A percentile compares a stretch with the other conserved stretches of the same genome.
Conservation (phyloP, 352 stramenopile species). For the Pythium oligandrum region DNA sequence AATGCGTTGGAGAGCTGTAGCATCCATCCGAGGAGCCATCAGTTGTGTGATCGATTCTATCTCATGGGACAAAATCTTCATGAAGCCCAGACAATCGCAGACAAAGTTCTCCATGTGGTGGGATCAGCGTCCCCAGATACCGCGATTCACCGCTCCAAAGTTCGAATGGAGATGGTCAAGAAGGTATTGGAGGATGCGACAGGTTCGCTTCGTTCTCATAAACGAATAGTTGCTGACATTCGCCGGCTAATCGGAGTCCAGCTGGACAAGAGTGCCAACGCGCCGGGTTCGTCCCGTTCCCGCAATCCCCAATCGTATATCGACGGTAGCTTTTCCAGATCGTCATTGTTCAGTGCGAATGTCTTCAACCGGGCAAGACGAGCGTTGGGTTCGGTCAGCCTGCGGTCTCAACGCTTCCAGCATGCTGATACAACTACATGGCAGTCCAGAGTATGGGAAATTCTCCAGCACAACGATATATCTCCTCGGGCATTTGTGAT, state of each 20-base stretch:
- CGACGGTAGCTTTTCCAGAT: constrained; percentile 10
- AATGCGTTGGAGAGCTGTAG: constrained; percentile 23
- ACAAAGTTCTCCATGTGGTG: constrained; percentile 13
- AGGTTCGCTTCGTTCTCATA: constrained; percentile 32
- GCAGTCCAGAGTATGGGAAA: constrained; percentile 32
- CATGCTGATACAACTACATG: constrained; percentile 24
- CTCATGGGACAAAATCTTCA: constrained; percentile 23
- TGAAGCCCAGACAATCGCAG: background rate
- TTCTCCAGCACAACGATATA: constrained; percentile 38
- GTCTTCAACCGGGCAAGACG: constrained; percentile 25
- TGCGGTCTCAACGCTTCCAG: constrained; percentile 15
- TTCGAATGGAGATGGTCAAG: constrained; percentile 25
- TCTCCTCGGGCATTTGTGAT: constrained; percentile 17
- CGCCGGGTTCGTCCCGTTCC: background rate
- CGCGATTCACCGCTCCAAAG: constrained; percentile 22
- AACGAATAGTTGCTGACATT: constrained; percentile 28
- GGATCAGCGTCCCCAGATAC: constrained; percentile 1
- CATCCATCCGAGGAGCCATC: constrained; percentile 19
- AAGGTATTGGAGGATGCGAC: constrained; percentile 28
- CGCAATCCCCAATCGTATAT: constrained; percentile 3
- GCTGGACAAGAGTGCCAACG: constrained; percentile 1
- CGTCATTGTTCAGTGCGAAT: constrained; percentile 1
- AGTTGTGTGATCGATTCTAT: constrained; percentile 36
- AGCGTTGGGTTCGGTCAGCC: constrained; percentile 15
- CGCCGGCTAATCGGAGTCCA: constrained; percentile 13